phyloP scores from a whole-genome alignment of 352 stramenopile genomes.

The Globisporangium takayamanum region DNA sequence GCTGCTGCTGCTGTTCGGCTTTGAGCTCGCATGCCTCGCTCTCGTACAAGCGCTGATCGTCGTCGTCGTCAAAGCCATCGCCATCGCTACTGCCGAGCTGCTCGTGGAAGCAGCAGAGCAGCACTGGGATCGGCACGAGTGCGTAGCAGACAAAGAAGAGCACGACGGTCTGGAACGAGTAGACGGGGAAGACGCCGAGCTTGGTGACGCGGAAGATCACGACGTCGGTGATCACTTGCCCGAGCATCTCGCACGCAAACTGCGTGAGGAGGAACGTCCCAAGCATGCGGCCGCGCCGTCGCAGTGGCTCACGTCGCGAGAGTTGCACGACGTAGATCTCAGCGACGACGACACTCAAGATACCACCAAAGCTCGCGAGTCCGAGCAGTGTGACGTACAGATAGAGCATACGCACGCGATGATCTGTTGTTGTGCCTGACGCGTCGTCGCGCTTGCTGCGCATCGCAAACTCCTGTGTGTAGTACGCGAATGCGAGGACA shows the following conservation, averaged over 20 bases:
- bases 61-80: neutral
- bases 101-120: constrained; percentile 38
- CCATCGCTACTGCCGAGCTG: constrained; percentile 4
- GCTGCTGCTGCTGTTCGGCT: too few species aligned
- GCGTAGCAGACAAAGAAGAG: constrained; percentile 46
- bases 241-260: constrained; percentile 37
- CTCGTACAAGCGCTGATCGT: neutral
- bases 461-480: constrained; percentile 37
- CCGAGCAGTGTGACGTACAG: constrained; percentile 36
- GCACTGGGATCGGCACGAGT: constrained; percentile 29
- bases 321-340: constrained; percentile 56
- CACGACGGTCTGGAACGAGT: constrained; percentile 36
- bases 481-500: constrained; percentile 44
- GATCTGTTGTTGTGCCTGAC: neutral
- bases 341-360: constrained; percentile 38
- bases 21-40: neutral
- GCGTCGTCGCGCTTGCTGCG: constrained; percentile 17
- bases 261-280: constrained; percentile 48
- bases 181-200: constrained; percentile 33
- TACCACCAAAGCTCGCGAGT: constrained; percentile 40
- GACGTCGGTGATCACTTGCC: constrained; percentile 37
- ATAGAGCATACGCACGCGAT: constrained; percentile 28
- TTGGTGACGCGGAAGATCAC: constrained; percentile 45
- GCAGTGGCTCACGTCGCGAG: constrained; percentile 37
- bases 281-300: constrained; percentile 25